Conservation (phyloP, 2,329 filamentous ascomycete genomes). For the Seiridium cupressi region DNA sequence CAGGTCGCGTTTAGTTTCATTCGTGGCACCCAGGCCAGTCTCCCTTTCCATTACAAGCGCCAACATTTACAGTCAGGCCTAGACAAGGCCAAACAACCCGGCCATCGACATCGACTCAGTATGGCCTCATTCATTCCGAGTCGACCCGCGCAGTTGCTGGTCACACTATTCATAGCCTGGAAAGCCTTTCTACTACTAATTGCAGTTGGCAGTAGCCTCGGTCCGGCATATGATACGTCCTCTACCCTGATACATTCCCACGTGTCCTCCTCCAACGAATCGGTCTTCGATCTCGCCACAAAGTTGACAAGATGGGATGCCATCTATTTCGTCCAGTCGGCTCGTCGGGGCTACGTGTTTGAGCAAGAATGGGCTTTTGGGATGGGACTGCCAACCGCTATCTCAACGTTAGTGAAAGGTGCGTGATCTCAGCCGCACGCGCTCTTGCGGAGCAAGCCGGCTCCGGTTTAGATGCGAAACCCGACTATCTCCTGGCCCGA, state of each 20-base stretch:
- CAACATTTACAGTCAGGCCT: no score
- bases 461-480: neutral
- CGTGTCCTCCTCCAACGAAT: conserved; percentile 27
- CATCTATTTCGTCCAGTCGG: conserved; percentile 68
- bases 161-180: conserved; percentile 57
- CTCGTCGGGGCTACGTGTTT: conserved; percentile 63
- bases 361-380: conserved; percentile 90
- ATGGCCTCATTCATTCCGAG: conserved; percentile 18
- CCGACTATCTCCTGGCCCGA: neutral
- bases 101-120: neutral
- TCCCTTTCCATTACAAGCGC: no score
- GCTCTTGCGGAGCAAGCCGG: neutral
- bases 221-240: conserved; percentile 77
- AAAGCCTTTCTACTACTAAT: conserved; percentile 66
- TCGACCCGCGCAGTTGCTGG: conserved; percentile 22
- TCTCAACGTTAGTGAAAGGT: conserved; percentile 35
- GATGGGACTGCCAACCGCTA: conserved; percentile 40
- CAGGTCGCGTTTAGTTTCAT: no score
- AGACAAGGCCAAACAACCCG: no score
- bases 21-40: no score
- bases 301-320: conserved; percentile 78
- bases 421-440: conserved; percentile 8
- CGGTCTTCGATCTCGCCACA: conserved; percentile 39
- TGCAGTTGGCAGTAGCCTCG: conserved; percentile 49
- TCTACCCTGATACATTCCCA: conserved; percentile 52